Base-by-base conservation (phyloP, 2,329 filamentous ascomycete genomes). In the Neonectria faginata region DNA sequence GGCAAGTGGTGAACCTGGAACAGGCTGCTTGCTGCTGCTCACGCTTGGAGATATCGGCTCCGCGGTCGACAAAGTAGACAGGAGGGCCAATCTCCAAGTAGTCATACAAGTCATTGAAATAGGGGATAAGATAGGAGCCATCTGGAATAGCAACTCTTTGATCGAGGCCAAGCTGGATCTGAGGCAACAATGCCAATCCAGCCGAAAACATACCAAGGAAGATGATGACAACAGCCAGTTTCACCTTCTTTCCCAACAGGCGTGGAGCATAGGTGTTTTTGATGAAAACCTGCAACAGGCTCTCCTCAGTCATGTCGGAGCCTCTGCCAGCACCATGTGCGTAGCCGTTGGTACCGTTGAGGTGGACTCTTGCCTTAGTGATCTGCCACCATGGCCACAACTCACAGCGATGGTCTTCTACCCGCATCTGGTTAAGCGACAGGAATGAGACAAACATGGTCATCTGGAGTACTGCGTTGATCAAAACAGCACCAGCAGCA, bases 371-470 rank as follows among this genome's bases (percentile, higher is more conserved):
- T 2, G 92, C 92, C 60, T 90, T 89, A 75, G 89, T 91, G 62
- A 98, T 88, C 59, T 91, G 92, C 66, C 97, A 83, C 80, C 92
- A 99, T 5, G 96, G 97, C 76, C 97, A 89, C 75, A 97, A 96
- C 78, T 99, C 96, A 52, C 94, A 93, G 27, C 95, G 89, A 59
- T 92, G 89, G 71, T 92, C 91, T 76, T 99, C 95, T 1, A 97
- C 94, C 9, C 97, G 88, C 76, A 89, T 88, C 80, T 99, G 96
- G 75, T 99, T 99, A 63, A 97, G 85, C 2, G 94, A 89, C 8
- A 99, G 85, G 3, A 98, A 91, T 1, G 97, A 95, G 42, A 97
- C 88, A 75, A 99, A 99, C 89, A 98, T 95, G 1, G 97, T 99
- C 70, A 98, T 91, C 78, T 99, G 96, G 6, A 99, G 83, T n/a